Evolutionary conservation across 2,329 filamentous ascomycete species (phyloP).

Genomic region (Colletotrichum musae): DNA sequence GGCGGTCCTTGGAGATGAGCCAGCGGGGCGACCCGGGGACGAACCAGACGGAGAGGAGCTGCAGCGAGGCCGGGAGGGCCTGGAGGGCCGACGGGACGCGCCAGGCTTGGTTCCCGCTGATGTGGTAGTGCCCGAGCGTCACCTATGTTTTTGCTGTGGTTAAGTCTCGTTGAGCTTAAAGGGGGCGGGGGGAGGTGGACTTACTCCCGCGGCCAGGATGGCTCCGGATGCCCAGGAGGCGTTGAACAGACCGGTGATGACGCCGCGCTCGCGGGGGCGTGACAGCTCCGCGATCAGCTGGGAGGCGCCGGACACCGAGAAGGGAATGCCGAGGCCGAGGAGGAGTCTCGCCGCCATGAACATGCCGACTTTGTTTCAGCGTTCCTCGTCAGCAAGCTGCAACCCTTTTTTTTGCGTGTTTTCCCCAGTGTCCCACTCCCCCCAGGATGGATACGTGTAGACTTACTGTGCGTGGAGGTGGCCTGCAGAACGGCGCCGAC

Average conservation of each 20-base stretch:
- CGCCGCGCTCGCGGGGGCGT: conserved; percentile 5
- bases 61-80: conserved; percentile 14
- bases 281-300: conserved; percentile 52
- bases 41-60: conserved; percentile 23
- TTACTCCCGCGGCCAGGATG: conserved; percentile 53
- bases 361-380: not conserved
- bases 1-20: conserved; percentile 48
- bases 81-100: conserved; percentile 16
- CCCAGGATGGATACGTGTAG: not conserved
- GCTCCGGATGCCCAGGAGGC: conserved; percentile 53
- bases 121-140: not conserved
- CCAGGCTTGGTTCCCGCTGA: conserved; percentile 6
- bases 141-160: no score
- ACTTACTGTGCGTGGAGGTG: conserved; percentile 43
- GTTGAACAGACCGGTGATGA: conserved; percentile 51
- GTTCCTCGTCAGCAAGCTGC: no score
- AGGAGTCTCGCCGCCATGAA: conserved; percentile 51
- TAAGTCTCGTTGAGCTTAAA: no score
- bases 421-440: no score
- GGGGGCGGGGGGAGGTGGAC: conserved; percentile 44
- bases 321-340: conserved; percentile 50
- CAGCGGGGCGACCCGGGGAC: conserved; percentile 51
- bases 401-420: no score
- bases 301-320: conserved; percentile 49
- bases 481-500: conserved; percentile 51